These are phyloP conservation scores for Acacia melanoxylon DNA, from an alignment of 306 rosid species.

Conservation along the genomic window DNA sequence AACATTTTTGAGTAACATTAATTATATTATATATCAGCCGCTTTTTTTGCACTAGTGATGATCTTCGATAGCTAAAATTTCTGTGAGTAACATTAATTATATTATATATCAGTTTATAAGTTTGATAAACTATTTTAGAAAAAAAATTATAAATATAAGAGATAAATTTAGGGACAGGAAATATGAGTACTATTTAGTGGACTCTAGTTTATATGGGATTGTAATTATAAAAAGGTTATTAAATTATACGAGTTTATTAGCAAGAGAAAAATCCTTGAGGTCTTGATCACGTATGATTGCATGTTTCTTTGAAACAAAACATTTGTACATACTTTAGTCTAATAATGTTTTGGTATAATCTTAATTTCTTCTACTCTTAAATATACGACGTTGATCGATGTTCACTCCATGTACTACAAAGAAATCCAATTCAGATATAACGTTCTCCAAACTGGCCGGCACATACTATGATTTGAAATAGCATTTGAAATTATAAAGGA, in stretches of 20 bases:
- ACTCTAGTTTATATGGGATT: not conserved
- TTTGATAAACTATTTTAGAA: no score
- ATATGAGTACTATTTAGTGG: not conserved
- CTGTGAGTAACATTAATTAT: not conserved
- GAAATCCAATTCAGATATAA: slow-evolving; percentile 26
- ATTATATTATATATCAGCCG: no score
- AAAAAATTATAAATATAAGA: no score
- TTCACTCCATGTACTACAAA: slow-evolving; percentile 30
- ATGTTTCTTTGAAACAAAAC: slow-evolving; percentile 18
- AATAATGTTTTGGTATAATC: not conserved
- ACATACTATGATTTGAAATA: slow-evolving; percentile 7
- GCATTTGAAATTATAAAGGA: not conserved
- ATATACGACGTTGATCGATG: not conserved
- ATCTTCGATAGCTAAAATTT: no score
- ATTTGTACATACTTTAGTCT: not conserved
- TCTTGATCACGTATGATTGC: slow-evolving; percentile 15
- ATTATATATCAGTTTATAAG: no score
- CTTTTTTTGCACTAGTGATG: no score
- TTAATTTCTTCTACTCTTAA: not conserved
- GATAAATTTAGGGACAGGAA: no score
- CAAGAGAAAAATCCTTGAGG: not conserved
- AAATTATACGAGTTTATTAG: not conserved
- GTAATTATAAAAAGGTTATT: not conserved
- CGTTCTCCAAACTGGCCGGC: slow-evolving; percentile 23
- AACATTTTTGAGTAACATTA: not conserved